These are phyloP conservation scores for Vaccinium myrtillus DNA, from an alignment of 148 eudicot species.

Conservation along the genomic window DNA sequence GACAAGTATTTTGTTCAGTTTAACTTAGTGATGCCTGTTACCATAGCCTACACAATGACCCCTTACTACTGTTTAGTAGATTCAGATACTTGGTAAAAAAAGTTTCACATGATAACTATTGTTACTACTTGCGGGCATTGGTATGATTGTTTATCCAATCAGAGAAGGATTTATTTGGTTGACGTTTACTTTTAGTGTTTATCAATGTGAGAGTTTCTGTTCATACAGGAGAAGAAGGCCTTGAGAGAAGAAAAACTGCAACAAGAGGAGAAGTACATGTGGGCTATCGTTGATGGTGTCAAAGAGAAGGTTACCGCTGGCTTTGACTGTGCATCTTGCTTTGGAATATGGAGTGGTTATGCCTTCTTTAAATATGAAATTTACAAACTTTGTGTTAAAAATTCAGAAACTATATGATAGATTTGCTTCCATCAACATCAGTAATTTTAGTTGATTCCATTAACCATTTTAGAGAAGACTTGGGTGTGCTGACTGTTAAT, in stretches of 20 bases:
- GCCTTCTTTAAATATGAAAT: not conserved
- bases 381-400: constrained; percentile 8
- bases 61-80: not conserved
- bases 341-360: not conserved
- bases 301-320: constrained; percentile 75
- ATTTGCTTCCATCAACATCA: not conserved
- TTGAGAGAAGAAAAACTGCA: constrained; percentile 85
- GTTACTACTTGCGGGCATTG: not conserved
- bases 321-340: constrained; percentile 9
- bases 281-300: constrained; percentile 93
- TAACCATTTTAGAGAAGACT: not conserved
- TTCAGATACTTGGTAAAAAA: not conserved
- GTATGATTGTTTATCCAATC: not conserved
- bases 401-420: not conserved
- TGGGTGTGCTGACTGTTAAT: not conserved
- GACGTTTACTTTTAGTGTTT: not conserved
- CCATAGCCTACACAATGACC: not conserved
- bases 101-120: not conserved
- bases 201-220: constrained; percentile 20
- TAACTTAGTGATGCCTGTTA: not conserved
- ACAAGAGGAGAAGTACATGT: constrained; percentile 96
- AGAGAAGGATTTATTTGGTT: not conserved
- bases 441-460: not conserved
- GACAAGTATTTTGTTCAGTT: not conserved
- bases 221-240: constrained; percentile 92